Conservation (phyloP, 768 basidiomycete species). For the Dentipellis fragilis region DNA sequence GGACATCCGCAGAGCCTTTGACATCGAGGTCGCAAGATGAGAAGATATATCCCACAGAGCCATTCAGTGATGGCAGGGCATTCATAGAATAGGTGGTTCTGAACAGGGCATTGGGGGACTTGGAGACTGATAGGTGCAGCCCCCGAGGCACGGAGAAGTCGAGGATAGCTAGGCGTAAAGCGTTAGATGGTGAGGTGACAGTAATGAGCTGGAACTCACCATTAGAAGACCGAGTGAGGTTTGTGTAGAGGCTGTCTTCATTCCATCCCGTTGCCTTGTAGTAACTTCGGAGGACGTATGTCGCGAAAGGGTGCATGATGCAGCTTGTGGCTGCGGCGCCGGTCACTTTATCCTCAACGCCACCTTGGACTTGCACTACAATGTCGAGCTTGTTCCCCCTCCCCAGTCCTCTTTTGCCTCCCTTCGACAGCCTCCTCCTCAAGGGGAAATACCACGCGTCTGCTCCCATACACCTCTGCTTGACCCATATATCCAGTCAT, state of each 20-base stretch:
- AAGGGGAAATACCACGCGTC: conserved; percentile 56
- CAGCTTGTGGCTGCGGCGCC: background rate
- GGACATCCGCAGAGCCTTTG: conserved; percentile 56
- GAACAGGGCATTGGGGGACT: conserved; percentile 82
- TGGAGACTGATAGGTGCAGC: conserved; percentile 70
- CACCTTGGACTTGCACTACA: background rate
- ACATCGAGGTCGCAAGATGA: conserved; percentile 77
- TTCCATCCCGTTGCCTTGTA: conserved; percentile 95
- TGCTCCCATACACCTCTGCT: conserved; percentile 56
- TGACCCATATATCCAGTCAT: conserved; percentile 34
- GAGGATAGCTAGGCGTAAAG: conserved; percentile 53
- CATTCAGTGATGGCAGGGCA: conserved; percentile 86
- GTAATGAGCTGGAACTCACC: conserved; percentile 34
- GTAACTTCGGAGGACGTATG: conserved; percentile 82
- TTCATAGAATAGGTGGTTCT: conserved; percentile 89
- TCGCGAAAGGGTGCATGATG: conserved; percentile 75
- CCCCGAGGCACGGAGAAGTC: conserved; percentile 86
- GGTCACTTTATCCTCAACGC: no score
- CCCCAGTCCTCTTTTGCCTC: conserved; percentile 38
- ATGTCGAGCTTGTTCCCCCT: conserved; percentile 27
- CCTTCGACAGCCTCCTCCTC: conserved; percentile 49
- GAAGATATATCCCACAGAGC: conserved; percentile 89
- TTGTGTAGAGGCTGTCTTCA: conserved; percentile 88
- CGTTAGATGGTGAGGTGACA: background rate
- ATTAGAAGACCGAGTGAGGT: conserved; percentile 81